A percentile compares a stretch with the other conserved stretches of the same genome.
Evolutionary conservation across 768 basidiomycete genomes (phyloP).

Genomic region (Paxillus involutus): DNA sequence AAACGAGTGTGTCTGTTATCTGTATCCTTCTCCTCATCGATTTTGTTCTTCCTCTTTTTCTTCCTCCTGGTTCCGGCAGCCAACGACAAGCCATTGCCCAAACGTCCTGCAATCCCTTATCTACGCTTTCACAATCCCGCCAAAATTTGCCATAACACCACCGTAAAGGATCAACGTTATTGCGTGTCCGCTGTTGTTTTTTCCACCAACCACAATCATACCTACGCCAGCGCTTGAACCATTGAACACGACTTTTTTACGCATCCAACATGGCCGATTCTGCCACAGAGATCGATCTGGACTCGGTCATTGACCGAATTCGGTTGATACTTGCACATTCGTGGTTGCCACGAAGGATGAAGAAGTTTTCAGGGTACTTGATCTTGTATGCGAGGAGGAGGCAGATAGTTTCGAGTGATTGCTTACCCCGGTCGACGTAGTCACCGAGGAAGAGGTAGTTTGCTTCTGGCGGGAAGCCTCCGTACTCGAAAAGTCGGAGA

Average conservation of each 20-base stretch:
- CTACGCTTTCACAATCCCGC: slow-evolving; percentile 2
- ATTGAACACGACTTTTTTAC: slow-evolving; percentile 8
- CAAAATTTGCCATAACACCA: slow-evolving; percentile 21
- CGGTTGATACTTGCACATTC: slow-evolving; percentile 99
- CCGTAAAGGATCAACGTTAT: slow-evolving; percentile 21
- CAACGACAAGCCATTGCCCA: slow-evolving; percentile 16
- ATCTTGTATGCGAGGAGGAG: slow-evolving; percentile 99
- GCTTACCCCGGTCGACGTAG: slow-evolving; percentile 99
- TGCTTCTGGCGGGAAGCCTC: slow-evolving; percentile 99
- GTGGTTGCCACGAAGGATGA: slow-evolving; percentile 98
- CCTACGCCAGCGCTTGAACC: slow-evolving; percentile 17
- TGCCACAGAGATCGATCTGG: slow-evolving; percentile 93
- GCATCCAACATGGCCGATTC: slow-evolving; percentile 65
- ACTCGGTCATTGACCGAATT: slow-evolving; percentile 99
- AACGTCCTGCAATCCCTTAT: not conserved
- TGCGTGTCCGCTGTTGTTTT: slow-evolving; percentile 23
- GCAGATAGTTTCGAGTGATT: slow-evolving; percentile 99
- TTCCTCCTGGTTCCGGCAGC: slow-evolving; percentile 23
- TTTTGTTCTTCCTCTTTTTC: slow-evolving; percentile 21
- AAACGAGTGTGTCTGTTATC: slow-evolving; percentile 33
- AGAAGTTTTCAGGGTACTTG: slow-evolving; percentile 99
- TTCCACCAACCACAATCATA: slow-evolving; percentile 19
- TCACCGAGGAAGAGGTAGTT: slow-evolving; percentile 99
- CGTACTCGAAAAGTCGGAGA: slow-evolving; percentile 96
- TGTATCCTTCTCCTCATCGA: slow-evolving; percentile 34